These are phyloP conservation scores for Citeromyces siamensis DNA, from an alignment of 1,139 yeast species.

Conservation along the genomic window DNA sequence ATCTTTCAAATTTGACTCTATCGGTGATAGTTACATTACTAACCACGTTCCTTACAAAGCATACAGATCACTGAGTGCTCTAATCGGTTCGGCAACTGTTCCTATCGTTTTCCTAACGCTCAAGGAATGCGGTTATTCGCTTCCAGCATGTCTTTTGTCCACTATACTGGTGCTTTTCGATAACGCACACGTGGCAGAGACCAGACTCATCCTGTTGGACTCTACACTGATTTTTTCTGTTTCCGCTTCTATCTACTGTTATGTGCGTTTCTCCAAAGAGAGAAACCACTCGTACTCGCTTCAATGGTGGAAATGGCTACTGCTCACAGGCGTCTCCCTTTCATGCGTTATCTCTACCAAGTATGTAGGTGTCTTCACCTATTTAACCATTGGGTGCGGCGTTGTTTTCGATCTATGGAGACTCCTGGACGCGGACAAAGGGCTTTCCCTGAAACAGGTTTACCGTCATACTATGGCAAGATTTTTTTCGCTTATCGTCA, in stretches of 20 bases:
- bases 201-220: constrained; percentile 82
- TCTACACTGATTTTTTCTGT: constrained; percentile 78
- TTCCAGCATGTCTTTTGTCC: constrained; percentile 71
- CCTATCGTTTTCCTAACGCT: constrained; percentile 75
- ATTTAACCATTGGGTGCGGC: constrained; percentile 75
- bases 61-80: constrained; percentile 71
- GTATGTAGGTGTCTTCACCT: constrained; percentile 91
- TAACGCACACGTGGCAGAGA: constrained; percentile 87
- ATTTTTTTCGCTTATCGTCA: constrained; percentile 53
- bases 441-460: constrained; percentile 48
- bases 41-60: constrained; percentile 85
- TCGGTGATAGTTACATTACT: constrained; percentile 70
- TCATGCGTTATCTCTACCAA: constrained; percentile 91
- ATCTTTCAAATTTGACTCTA: constrained; percentile 76
- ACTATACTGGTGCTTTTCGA: constrained; percentile 75
- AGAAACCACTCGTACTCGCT: constrained; percentile 53
- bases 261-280: constrained; percentile 67
- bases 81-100: constrained; percentile 71
- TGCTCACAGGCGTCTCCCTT: constrained; percentile 69
- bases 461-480: constrained; percentile 69
- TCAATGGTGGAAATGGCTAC: constrained; percentile 84
- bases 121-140: constrained; percentile 72
- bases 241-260: constrained; percentile 66
- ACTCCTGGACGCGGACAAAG: constrained; percentile 60
- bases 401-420: constrained; percentile 83